These are phyloP conservation scores for Datura wrightii DNA, from an alignment of 257 asterid genomes.

Conservation along the genomic window DNA sequence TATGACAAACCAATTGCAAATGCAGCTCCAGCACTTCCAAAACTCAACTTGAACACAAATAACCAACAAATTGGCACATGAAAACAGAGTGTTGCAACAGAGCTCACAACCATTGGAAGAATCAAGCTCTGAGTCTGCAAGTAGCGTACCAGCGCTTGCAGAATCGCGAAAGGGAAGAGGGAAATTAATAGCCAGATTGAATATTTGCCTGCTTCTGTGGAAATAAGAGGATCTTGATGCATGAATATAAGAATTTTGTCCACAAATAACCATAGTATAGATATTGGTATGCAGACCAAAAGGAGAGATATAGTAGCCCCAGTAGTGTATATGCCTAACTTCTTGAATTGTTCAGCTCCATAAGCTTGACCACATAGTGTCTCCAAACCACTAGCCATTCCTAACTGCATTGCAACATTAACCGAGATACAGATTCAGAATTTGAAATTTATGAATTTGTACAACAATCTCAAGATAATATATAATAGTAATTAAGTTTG, in stretches of 20 bases:
- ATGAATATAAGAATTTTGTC: slow-evolving; percentile 32
- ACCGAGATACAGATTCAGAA: background rate
- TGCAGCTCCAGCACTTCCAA: slow-evolving; percentile 38
- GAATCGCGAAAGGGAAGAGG: slow-evolving; percentile 30
- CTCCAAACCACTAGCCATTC: slow-evolving; percentile 38
- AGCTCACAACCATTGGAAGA: slow-evolving; percentile 33
- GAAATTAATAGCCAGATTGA: slow-evolving; percentile 24
- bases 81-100: slow-evolving; percentile 25
- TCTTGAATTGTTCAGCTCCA: slow-evolving; percentile 35
- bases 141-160: slow-evolving; percentile 27
- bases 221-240: slow-evolving; percentile 38
- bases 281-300: slow-evolving; percentile 35
- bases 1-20: slow-evolving; percentile 32
- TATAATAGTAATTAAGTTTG: background rate
- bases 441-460: background rate
- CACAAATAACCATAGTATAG: slow-evolving; percentile 32
- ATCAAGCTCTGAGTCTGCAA: slow-evolving; percentile 39
- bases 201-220: slow-evolving; percentile 32
- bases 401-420: slow-evolving; percentile 27
- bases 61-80: slow-evolving; percentile 39
- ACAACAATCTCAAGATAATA: background rate
- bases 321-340: slow-evolving; percentile 32
- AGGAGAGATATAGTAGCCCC: slow-evolving; percentile 33
- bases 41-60: slow-evolving; percentile 27
- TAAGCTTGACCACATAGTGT: slow-evolving; percentile 41